Evolutionary conservation across 208 protist genomes (phyloP), one percentile per base, ranked within the genome.

Genomic region (Wallacemonas rigidus): DNA sequence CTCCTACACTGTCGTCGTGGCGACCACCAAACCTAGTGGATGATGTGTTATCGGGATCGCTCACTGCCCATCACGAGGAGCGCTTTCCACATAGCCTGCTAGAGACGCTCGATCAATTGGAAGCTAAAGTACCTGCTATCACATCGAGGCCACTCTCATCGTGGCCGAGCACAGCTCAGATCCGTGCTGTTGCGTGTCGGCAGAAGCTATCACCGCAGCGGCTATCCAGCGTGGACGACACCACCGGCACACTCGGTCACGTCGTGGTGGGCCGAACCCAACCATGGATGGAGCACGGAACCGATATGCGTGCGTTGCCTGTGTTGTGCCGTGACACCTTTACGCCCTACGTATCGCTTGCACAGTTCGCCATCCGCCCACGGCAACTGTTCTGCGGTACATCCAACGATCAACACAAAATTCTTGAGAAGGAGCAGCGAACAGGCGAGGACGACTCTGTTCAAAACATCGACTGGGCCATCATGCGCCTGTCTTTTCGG

Each of bases 401-500:
- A 8, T 17, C 61, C 26, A 68, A 77, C 11, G 54, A 83, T 4
- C 80, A 89, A 58, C 75, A 71, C 58, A 71, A 40, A 3, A 43
- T 82, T 6, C 67, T 79, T 45, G n/a, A 40, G 40, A 67, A 75
- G 26, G 36, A 44, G 47, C 58, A 64, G 17, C 44, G 47, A 5
- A 35, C 62, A 6, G 47, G 43, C 50, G 39, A 35, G 1, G 14
- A 45, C 4, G 54, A 62, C 17, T 55, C 61, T 53, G 47, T 67
- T 38, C 62, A 67, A 50, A 69, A 76, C 73, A 79, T 85, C 17
- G 84, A 86, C 69, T 80, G 77, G 63, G 70, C 77, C 11, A 81
- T 86, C 56, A 77, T 86, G 62, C 78, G 85, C 2, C 64, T 93
- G 35, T 44, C 51, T 39, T 75, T 80, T 26, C 82, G 65, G 3